Percentiles rank a stretch among this genome's conserved stretches.
Evolutionary conservation across 176 grass and related monocot genomes (phyloP).

Genomic region (Triticum timopheevii): DNA sequence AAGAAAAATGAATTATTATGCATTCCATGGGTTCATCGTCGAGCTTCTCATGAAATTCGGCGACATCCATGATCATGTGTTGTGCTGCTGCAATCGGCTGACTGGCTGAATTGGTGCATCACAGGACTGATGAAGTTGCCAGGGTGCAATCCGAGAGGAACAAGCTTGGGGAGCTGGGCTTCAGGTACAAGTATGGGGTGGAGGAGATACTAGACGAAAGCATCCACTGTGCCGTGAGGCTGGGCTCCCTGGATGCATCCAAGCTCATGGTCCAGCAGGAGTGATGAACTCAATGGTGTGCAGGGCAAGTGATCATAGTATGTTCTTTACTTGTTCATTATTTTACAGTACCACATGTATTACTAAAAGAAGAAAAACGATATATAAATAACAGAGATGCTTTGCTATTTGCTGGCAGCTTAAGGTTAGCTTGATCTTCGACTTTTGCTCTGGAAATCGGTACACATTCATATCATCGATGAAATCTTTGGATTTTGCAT

Average conservation of each 20-base stretch:
- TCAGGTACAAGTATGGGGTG: constrained; percentile 48
- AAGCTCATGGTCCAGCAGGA: not conserved
- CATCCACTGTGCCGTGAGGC: constrained; percentile 44
- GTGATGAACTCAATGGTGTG: not conserved
- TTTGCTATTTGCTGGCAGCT: not conserved
- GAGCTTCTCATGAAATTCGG: not conserved
- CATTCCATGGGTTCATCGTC: not conserved
- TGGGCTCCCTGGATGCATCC: constrained; percentile 20
- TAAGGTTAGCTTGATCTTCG: not conserved
- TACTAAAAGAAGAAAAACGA: not conserved
- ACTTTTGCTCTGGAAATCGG: not conserved
- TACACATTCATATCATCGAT: not conserved
- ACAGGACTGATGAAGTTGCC: constrained; percentile 6
- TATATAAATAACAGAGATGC: not conserved
- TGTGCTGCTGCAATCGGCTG: not conserved
- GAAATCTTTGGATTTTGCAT: not conserved
- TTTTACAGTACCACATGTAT: not conserved
- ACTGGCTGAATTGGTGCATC: not conserved
- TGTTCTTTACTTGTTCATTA: not conserved
- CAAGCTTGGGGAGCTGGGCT: constrained; percentile 48
- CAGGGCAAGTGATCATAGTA: not conserved
- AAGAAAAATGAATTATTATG: not conserved
- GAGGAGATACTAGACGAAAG: constrained; percentile 42
- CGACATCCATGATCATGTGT: not conserved
- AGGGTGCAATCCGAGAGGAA: constrained; percentile 8